A percentile compares a stretch with the other conserved stretches of the same genome.
Conservation (phyloP, 2,329 filamentous ascomycete genomes). For the Myotisia sp. region DNA sequence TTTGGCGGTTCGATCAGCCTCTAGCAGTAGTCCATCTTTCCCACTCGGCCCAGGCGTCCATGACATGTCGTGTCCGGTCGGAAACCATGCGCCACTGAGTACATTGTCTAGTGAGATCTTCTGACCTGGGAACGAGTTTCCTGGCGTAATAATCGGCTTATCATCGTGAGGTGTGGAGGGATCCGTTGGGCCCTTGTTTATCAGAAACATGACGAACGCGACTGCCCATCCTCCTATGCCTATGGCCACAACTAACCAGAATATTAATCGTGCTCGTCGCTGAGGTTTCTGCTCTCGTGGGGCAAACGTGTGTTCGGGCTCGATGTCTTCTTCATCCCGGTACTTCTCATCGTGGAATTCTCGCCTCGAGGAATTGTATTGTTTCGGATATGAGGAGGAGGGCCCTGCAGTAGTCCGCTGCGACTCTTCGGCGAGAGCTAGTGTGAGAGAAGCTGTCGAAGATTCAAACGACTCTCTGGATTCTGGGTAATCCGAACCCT, state of each 20-base stretch:
- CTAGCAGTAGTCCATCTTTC: constrained; percentile 67
- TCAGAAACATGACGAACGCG: constrained; percentile 31
- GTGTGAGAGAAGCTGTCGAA: constrained; percentile 13
- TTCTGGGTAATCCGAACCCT: constrained; percentile 3
- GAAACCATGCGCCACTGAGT: constrained; percentile 18
- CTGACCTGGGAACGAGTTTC: constrained; percentile 4
- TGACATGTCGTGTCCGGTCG: constrained; percentile 28
- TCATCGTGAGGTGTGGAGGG: constrained; percentile 1
- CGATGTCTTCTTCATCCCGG: constrained; percentile 17
- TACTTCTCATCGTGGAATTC: constrained; percentile 17
- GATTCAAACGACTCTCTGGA: constrained; percentile 13
- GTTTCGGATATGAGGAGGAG: not conserved
- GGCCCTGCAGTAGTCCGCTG: not conserved
- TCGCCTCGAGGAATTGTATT: not conserved
- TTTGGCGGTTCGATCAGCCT: constrained; percentile 40
- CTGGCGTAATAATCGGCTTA: not conserved
- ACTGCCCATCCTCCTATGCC: constrained; percentile 33
- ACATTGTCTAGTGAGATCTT: constrained; percentile 22
- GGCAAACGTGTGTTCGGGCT: constrained; percentile 18
- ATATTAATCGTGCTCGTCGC: constrained; percentile 18
- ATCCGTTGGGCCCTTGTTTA: constrained; percentile 18
- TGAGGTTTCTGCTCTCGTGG: constrained; percentile 6
- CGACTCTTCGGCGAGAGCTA: constrained; percentile 10
- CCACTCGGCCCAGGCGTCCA: constrained; percentile 36
- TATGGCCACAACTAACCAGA: constrained; percentile 30